phyloP scores from a whole-genome alignment of 257 asterid species.

The Leptodermis oblonga region DNA sequence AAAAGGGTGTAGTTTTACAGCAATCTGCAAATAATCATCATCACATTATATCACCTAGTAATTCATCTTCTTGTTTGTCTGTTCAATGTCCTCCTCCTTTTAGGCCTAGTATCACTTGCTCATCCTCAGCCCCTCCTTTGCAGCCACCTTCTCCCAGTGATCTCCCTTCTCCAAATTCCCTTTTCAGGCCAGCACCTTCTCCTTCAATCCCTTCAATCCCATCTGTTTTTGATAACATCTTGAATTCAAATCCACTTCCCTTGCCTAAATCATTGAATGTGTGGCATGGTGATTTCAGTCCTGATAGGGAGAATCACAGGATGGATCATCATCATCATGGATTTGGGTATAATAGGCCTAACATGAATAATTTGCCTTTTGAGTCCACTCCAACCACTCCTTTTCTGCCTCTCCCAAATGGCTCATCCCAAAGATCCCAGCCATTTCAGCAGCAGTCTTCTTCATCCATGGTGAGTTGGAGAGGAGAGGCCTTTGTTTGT shows the following conservation, averaged over 20 bases:
- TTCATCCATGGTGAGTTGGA: slow-evolving; percentile 60
- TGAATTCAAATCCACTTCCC: slow-evolving; percentile 27
- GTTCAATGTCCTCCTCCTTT: slow-evolving; percentile 26
- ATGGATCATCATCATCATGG: slow-evolving; percentile 37
- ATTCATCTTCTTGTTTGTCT: slow-evolving; percentile 23
- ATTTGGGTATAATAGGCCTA: slow-evolving; percentile 20
- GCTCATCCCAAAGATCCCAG: slow-evolving; percentile 45
- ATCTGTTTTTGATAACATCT: slow-evolving; percentile 26
- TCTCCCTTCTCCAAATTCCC: slow-evolving; percentile 35
- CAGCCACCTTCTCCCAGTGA: slow-evolving; percentile 26
- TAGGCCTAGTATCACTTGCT: slow-evolving; percentile 35
- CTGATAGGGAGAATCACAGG: slow-evolving; percentile 29
- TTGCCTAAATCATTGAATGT: slow-evolving; percentile 29
- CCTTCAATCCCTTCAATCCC: slow-evolving; percentile 36
- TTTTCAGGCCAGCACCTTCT: slow-evolving; percentile 34
- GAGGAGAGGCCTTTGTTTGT: slow-evolving; percentile 11
- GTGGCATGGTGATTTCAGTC: slow-evolving; percentile 40
- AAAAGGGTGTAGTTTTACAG: slow-evolving; percentile 41
- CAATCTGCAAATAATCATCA: slow-evolving; percentile 28
- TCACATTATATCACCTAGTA: slow-evolving; percentile 33
- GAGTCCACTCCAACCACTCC: slow-evolving; percentile 24
- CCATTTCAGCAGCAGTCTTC: slow-evolving; percentile 41
- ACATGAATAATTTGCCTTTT: slow-evolving; percentile 21
- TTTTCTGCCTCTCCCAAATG: slow-evolving; percentile 29
- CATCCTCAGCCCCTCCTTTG: slow-evolving; percentile 22